These are phyloP conservation scores for Scheffersomyces ergatensis DNA, from an alignment of 805 yeast species.

Conservation along the genomic window DNA sequence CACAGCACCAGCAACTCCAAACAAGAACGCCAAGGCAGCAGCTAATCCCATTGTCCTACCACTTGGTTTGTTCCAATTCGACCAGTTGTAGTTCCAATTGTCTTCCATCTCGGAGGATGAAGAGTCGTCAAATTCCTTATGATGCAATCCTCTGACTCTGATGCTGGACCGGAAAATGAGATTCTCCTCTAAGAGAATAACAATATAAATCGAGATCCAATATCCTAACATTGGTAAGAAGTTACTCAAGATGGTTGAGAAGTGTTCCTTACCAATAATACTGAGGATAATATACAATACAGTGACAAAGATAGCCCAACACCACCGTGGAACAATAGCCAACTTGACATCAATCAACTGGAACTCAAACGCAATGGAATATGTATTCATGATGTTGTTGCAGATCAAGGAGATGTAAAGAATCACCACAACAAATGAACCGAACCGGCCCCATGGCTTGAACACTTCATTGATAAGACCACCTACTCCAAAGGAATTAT, in stretches of 20 bases:
- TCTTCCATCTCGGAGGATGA: background rate
- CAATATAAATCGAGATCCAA: constrained; percentile 39
- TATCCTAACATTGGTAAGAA: constrained; percentile 42
- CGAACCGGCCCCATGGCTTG: constrained; percentile 35
- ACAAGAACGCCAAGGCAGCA: constrained; percentile 25
- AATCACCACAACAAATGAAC: constrained; percentile 29
- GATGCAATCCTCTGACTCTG: constrained; percentile 20
- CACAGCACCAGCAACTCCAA: constrained; percentile 37
- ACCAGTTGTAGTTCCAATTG: constrained; percentile 20
- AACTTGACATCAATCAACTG: constrained; percentile 27
- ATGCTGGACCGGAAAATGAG: constrained; percentile 23
- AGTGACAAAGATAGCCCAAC: constrained; percentile 32
- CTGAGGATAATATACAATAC: constrained; percentile 30
- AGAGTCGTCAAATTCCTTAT: constrained; percentile 20
- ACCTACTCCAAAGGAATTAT: constrained; percentile 27
- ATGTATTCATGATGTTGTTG: constrained; percentile 36
- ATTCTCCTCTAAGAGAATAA: constrained; percentile 34
- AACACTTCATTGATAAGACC: constrained; percentile 30
- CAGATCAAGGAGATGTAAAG: constrained; percentile 31
- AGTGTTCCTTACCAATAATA: constrained; percentile 29
- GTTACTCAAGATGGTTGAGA: constrained; percentile 32
- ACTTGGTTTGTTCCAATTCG: constrained; percentile 24
- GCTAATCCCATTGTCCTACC: constrained; percentile 32
- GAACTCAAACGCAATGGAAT: constrained; percentile 32
- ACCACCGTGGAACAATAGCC: constrained; percentile 34